Evolutionary conservation across 768 basidiomycete species (phyloP).

Genomic region (Boletus eberwhitei): DNA sequence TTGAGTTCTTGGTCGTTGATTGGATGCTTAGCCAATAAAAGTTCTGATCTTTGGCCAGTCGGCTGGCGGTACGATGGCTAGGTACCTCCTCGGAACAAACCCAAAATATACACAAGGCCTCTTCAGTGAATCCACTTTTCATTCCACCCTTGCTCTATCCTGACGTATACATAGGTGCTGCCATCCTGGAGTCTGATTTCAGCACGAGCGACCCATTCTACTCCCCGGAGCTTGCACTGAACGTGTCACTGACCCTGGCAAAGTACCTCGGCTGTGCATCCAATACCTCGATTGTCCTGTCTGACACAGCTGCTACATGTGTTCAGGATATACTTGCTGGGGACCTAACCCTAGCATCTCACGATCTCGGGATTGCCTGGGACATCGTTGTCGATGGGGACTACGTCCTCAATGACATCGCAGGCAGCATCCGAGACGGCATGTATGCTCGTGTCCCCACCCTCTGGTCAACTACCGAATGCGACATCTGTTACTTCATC

Average conservation of each 20-base stretch:
- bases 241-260: slow-evolving; percentile 14
- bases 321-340: slow-evolving; percentile 7
- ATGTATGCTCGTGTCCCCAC: slow-evolving; percentile 14
- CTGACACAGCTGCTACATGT: neutral
- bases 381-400: slow-evolving; percentile 16
- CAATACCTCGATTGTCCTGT: slow-evolving; percentile 7
- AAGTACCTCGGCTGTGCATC: slow-evolving; percentile 18
- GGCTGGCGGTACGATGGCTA: slow-evolving; percentile 18
- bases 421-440: slow-evolving; percentile 11
- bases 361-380: slow-evolving; percentile 9
- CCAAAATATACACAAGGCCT: slow-evolving; percentile 17
- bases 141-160: neutral
- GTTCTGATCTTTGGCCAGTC: slow-evolving; percentile 21
- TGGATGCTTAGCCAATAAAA: slow-evolving; percentile 6
- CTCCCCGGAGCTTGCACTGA: slow-evolving; percentile 9
- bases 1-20: neutral
- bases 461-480: slow-evolving; percentile 17
- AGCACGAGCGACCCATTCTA: slow-evolving; percentile 12
- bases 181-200: slow-evolving; percentile 17
- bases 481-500: slow-evolving; percentile 21
- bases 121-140: slow-evolving; percentile 13
- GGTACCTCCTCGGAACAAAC: slow-evolving; percentile 15
- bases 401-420: slow-evolving; percentile 14
- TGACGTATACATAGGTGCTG: slow-evolving; percentile 6
- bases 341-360: slow-evolving; percentile 2